Base-by-base conservation (phyloP, 2,329 filamentous ascomycete species). In the Mycogone perniciosa region DNA sequence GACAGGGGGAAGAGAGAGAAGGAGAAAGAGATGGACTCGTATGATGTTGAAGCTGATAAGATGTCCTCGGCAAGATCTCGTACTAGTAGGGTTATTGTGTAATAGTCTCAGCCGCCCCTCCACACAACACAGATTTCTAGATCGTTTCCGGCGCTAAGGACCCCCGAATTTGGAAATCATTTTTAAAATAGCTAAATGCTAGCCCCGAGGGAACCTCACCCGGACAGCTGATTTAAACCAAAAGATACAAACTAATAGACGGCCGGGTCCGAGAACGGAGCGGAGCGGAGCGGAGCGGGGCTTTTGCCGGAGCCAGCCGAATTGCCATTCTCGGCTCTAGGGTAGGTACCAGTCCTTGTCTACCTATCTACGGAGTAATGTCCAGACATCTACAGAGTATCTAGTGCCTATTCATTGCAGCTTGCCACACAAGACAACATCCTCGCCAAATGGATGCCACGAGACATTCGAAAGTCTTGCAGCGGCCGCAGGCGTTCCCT, bases 361-460 rank as follows among this genome's bases (percentile, higher is more conserved):
- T 7, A 6, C 9, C 10, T 41, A 11, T 20, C n/a, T n/a, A n/a
- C n/a, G n/a, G n/a, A n/a, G n/a, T n/a, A n/a, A n/a, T 34, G 11
- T 34, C 6, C 33, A 34, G 7, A 34, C 33, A 34, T 34, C 33
- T n/a, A n/a, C n/a, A n/a, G n/a, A n/a, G n/a, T 46, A n/a, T 46
- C 13, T 9, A 46, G 26, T n/a, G 11, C 57, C 53, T 58, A 35
- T 33, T 34, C 31, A 33, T 33, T 58, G 58, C 49, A 86, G 71
- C 51, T 74, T 79, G 27, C 89, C 89, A 64, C 87, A 93, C 55
- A 95, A 75, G 1, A 96, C 86, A 29, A 90, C 83, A 67, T 96
- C 90, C 52, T 89, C 83, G 3, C 88, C 90, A 54, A 95, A 76
- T 33, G 87, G 86, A 48, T 82, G 76, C 89, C 89, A 95, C 52